A percentile compares a stretch with the other conserved stretches of the same genome.
phyloP scores from a whole-genome alignment of 1,139 yeast species.

The Scheffersomyces lignicola region DNA sequence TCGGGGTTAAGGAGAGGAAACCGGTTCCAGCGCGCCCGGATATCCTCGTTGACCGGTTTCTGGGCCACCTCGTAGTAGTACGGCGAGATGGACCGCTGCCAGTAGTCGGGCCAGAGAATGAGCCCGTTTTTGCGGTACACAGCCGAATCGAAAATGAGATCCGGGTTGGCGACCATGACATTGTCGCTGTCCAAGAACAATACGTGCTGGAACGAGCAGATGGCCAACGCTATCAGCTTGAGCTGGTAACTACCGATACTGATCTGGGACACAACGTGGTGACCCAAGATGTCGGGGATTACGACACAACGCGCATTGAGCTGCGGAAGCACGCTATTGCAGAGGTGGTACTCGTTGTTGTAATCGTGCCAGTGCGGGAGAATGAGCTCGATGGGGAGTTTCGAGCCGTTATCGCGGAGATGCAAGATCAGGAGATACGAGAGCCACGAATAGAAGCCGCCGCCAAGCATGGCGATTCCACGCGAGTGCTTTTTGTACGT shows the following conservation, averaged over 20 bases:
- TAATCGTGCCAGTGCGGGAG: constrained; percentile 36
- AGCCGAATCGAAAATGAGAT: constrained; percentile 48
- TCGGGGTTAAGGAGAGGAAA: constrained; percentile 18
- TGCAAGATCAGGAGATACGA: constrained; percentile 36
- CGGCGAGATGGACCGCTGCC: constrained; percentile 76
- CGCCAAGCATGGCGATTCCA: constrained; percentile 43
- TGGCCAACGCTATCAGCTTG: constrained; percentile 40
- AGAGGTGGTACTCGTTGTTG: constrained; percentile 27
- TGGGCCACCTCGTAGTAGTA: constrained; percentile 66
- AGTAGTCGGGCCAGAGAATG: constrained; percentile 81
- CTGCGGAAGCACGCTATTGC: constrained; percentile 24
- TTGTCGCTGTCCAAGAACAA: constrained; percentile 46
- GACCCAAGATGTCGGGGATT: constrained; percentile 37
- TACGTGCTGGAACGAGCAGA: constrained; percentile 43
- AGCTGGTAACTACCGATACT: constrained; percentile 37
- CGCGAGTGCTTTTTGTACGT: constrained; percentile 26
- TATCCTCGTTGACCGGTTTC: constrained; percentile 27
- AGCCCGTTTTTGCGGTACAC: constrained; percentile 59
- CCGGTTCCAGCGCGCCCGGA: constrained; percentile 24
- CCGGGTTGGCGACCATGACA: constrained; percentile 37
- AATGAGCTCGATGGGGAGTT: constrained; percentile 38
- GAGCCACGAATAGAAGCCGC: constrained; percentile 40
- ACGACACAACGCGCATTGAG: constrained; percentile 32
- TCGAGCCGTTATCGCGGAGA: constrained; percentile 36
- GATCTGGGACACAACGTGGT: constrained; percentile 34